phyloP scores from a whole-genome alignment of 2,329 filamentous ascomycete species.

The Xylariaceae sp. region DNA sequence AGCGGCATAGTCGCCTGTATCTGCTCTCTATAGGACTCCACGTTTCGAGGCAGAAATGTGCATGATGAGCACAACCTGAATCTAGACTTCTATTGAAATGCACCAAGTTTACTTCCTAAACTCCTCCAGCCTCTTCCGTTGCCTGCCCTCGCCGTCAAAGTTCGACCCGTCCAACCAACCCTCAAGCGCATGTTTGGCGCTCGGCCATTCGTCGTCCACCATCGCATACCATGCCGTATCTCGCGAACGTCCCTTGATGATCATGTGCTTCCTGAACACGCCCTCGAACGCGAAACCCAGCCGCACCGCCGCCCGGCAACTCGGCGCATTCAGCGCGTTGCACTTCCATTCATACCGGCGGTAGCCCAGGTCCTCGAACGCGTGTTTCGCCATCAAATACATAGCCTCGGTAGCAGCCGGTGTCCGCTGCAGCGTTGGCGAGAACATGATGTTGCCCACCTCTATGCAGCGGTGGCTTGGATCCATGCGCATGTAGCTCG shows the following conservation, averaged over 20 bases:
- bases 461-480: constrained; percentile 48
- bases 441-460: constrained; percentile 52
- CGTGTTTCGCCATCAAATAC: constrained; percentile 50
- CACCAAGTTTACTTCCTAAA: neutral
- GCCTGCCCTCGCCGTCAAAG: constrained; percentile 50
- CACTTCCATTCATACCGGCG: constrained; percentile 62
- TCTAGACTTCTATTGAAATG: too few relatives aligned
- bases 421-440: constrained; percentile 46
- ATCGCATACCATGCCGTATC: constrained; percentile 61
- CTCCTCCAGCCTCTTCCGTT: constrained; percentile 41
- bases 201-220: constrained; percentile 54
- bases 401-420: constrained; percentile 53
- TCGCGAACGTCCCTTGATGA: constrained; percentile 50
- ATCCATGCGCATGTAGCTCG: constrained; percentile 39
- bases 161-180: constrained; percentile 51
- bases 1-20: too few relatives aligned
- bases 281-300: constrained; percentile 59
- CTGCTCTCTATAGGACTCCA: too few relatives aligned
- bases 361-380: constrained; percentile 51
- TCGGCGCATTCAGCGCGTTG: constrained; percentile 50
- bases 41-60: too few relatives aligned
- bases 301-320: constrained; percentile 48
- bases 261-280: constrained; percentile 56
- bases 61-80: too few relatives aligned
- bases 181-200: constrained; percentile 41